A percentile compares a stretch with the other conserved stretches of the same genome.
phyloP scores from a whole-genome alignment of 176 grass and related monocot species.

The Carex myosuroides region DNA sequence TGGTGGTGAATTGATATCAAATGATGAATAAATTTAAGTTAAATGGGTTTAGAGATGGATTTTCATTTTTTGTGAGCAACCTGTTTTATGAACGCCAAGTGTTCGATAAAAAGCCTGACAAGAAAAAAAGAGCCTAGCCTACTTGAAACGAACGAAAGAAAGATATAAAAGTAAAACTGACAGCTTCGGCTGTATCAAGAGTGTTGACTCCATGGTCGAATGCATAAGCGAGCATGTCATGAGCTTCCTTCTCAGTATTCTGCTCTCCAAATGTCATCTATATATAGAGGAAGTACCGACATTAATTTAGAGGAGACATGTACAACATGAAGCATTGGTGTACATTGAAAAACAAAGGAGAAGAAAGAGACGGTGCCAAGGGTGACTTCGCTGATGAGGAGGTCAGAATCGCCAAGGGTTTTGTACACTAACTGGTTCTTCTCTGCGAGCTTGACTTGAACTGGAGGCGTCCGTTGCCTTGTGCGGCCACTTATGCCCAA shows the following conservation, averaged over 20 bases:
- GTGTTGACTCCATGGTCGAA: constrained; percentile 35
- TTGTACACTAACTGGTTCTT: constrained; percentile 23
- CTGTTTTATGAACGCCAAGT: background rate
- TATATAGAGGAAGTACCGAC: background rate
- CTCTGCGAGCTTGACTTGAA: background rate
- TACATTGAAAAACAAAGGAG: background rate
- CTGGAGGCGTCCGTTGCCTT: constrained; percentile 3
- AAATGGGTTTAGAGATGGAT: background rate
- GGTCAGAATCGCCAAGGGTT: constrained; percentile 41
- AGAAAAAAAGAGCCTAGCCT: background rate
- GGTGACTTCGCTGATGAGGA: constrained; percentile 37
- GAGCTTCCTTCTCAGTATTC: constrained; percentile 49
- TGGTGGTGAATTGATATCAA: background rate
- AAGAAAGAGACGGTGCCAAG: constrained; percentile 30
- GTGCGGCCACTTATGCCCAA: background rate
- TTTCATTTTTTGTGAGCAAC: background rate
- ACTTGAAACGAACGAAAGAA: background rate
- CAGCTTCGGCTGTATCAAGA: constrained; percentile 38
- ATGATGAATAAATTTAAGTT: background rate
- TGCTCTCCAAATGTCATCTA: constrained; percentile 50
- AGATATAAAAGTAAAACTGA: constrained; percentile 5
- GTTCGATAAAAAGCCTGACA: constrained; percentile 9
- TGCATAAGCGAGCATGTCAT: constrained; percentile 33
- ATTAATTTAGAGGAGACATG: background rate
- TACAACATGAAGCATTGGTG: background rate